Base-by-base conservation (phyloP, 176 grass and related monocot genomes). In the Cocos nucifera region DNA sequence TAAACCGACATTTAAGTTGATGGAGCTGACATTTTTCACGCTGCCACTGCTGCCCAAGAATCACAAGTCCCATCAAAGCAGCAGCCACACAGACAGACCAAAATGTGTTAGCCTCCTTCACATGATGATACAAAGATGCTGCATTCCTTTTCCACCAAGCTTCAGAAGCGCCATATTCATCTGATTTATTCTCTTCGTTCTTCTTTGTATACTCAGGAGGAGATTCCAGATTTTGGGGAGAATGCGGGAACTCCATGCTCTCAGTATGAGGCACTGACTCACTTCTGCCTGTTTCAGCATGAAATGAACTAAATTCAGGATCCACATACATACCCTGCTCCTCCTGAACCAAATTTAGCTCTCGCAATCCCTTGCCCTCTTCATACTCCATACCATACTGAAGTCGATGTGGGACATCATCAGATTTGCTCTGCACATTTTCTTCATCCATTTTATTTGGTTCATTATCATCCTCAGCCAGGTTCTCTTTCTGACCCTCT, bases 31-130 rank as follows among this genome's bases (percentile, higher is more conserved):
- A 73, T 75, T 89, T 98, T 51, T 93, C 88, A 22, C 75, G 83
- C 60, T 91, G 84, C 93, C 87, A 98, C 71, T 66, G 77, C 59
- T 69, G 81, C 61, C 89, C 81, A 54, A 98, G 70, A 63, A 98
- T 80, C 3, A 93, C 85, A 73, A 98, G 66, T 19, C 94, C 94
- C 52, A 98, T 79, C 10, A 98, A 35, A 20, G 88, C 84, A 54
- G 88, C 77, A 50, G 79, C 79, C 49, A 98, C 84, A 32, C 89
- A 76, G n/a, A 86, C 85, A 57, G 82, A 77, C 94, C 94, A 98
- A 69, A 92, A 76, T 67, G 82, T 51, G 53, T 81, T 89, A 6
- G 85, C 78, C 27, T 83, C 94, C 50, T 86, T 98, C 1, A 80
- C 88, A 20, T 93, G 94, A 59, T 57, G 73, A 76, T 89, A 98